These are phyloP conservation scores for Gonium pectorale DNA, from an alignment of 139 green algal species.

Conservation along the genomic window DNA sequence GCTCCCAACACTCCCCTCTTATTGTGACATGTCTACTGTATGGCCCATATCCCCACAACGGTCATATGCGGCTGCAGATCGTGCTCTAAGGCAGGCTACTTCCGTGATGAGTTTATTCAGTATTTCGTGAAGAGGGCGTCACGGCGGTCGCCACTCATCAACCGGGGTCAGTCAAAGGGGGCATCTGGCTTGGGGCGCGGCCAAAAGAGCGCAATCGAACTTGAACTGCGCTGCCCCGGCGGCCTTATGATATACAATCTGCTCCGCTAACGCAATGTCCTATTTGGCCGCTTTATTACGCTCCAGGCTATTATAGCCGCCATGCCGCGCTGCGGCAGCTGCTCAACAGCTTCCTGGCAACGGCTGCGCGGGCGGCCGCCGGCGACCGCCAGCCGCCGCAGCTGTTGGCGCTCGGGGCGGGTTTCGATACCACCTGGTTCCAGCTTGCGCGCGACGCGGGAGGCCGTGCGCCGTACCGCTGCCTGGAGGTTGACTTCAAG, in stretches of 20 bases:
- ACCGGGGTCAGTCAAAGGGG: slow-evolving; percentile 85
- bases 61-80: slow-evolving; percentile 61
- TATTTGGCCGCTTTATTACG: too few relatives aligned
- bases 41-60: too few relatives aligned
- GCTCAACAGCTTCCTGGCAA: slow-evolving; percentile 72
- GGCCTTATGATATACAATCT: too few relatives aligned
- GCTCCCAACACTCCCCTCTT: too few relatives aligned
- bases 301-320: slow-evolving; percentile 86
- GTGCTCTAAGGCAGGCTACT: slow-evolving; percentile 85
- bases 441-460: slow-evolving; percentile 57
- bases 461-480: slow-evolving; percentile 48
- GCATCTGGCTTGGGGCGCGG: too few relatives aligned
- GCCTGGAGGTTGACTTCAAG: slow-evolving; percentile 84
- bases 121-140: slow-evolving; percentile 78
- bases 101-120: slow-evolving; percentile 85
- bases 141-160: slow-evolving; percentile 86
- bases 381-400: slow-evolving; percentile 50
- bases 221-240: too few relatives aligned
- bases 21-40: too few relatives aligned
- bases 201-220: too few relatives aligned
- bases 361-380: background rate
- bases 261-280: too few relatives aligned
- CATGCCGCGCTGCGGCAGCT: slow-evolving; percentile 72
- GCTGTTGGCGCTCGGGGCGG: slow-evolving; percentile 85
- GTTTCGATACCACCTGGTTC: slow-evolving; percentile 92